phyloP scores from a whole-genome alignment of 2,329 filamentous ascomycete species.

The Clarireedia paspali region DNA sequence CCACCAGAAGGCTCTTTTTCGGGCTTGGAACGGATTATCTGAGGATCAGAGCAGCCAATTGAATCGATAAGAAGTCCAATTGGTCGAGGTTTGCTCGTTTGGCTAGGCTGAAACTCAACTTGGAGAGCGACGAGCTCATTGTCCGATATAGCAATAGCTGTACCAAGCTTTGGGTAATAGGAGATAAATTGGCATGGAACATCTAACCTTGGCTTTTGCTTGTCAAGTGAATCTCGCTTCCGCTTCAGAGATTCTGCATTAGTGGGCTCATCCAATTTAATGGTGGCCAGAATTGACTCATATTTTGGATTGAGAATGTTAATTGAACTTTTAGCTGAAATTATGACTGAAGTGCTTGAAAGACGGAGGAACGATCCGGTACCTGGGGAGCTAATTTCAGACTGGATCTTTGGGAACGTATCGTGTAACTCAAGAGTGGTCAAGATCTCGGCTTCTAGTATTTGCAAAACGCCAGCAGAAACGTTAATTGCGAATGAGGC shows the following conservation, averaged over 20 bases:
- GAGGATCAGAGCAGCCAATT: conserved; percentile 55
- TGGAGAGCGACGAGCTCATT: conserved; percentile 61
- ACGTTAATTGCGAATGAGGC: conserved; percentile 49
- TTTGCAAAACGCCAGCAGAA: conserved; percentile 55
- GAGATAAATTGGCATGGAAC: conserved; percentile 35
- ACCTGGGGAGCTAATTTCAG: conserved; percentile 42
- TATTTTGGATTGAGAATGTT: conserved; percentile 64
- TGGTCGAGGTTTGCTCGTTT: conserved; percentile 46
- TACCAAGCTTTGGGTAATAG: conserved; percentile 58
- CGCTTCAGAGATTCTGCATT: conserved; percentile 13
- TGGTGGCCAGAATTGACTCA: conserved; percentile 39
- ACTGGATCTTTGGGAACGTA: conserved; percentile 52
- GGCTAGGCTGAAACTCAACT: conserved; percentile 51
- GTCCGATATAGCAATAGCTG: conserved; percentile 57
- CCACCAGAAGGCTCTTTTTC: conserved; percentile 7
- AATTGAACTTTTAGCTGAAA: conserved; percentile 48
- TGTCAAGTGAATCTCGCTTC: conserved; percentile 22
- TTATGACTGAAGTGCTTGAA: conserved; percentile 58
- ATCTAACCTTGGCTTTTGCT: conserved; percentile 6
- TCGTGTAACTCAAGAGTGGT: conserved; percentile 56
- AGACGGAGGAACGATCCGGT: conserved; percentile 58
- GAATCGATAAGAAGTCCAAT: conserved; percentile 65
- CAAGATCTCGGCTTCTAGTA: conserved; percentile 46
- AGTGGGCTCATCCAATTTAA: conserved; percentile 26
- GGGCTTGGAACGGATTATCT: conserved; percentile 20